phyloP scores from a whole-genome alignment of 371 early-diverging fungal genomes.

The Capniomyces stellatus region DNA sequence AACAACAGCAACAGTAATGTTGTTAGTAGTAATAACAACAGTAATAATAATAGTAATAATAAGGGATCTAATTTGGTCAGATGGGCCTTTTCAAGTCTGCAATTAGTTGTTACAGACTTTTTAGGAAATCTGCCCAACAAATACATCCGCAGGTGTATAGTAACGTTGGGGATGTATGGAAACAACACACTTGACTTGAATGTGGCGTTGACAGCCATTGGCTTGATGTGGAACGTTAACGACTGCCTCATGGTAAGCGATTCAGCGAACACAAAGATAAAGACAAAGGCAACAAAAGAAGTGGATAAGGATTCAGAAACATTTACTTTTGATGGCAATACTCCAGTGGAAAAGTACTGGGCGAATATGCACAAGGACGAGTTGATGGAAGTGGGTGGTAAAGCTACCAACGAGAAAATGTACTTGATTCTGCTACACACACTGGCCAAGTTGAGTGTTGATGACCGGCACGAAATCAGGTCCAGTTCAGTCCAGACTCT shows the following conservation, averaged over 20 bases:
- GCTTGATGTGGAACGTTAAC: conserved; percentile 79
- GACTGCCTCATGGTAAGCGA: conserved; percentile 14
- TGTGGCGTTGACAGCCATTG: conserved; percentile 81
- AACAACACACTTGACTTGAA: conserved; percentile 80
- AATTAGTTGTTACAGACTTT: conserved; percentile 92
- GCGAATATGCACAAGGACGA: not conserved
- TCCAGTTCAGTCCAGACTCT: conserved; percentile 88
- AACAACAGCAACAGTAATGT: conserved; percentile 5
- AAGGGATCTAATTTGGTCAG: conserved; percentile 34
- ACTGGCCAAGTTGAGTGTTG: conserved; percentile 66
- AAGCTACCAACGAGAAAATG: conserved; percentile 24
- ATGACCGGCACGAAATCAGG: conserved; percentile 79
- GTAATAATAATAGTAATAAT: not conserved
- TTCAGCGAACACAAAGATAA: not conserved
- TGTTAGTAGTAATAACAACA: not conserved
- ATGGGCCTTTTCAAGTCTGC: conserved; percentile 77
- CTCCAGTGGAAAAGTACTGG: too few relatives aligned
- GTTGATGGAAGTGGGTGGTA: not conserved
- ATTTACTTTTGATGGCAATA: too few relatives aligned
- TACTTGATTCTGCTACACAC: conserved; percentile 76
- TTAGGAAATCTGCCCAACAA: conserved; percentile 54
- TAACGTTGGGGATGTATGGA: conserved; percentile 65
- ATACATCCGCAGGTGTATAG: conserved; percentile 62
- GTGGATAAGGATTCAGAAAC: too few relatives aligned
- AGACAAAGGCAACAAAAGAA: too few relatives aligned